Conservation (phyloP, 2,329 filamentous ascomycete species). For the Fusarium sororula region DNA sequence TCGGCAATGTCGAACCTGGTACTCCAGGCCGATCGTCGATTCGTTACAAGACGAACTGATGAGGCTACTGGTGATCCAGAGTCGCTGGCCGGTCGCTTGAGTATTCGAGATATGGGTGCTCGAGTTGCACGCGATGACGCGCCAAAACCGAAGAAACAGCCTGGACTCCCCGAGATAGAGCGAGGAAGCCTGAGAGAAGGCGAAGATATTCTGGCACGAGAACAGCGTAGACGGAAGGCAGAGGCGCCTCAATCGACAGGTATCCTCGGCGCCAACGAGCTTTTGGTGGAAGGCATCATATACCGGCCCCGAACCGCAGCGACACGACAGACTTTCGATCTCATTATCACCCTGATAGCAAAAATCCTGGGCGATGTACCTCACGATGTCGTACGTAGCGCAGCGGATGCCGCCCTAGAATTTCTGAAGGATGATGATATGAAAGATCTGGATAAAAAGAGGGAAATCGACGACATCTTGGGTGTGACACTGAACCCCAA, state of each 20-base stretch:
- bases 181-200: slow-evolving; percentile 81
- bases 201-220: slow-evolving; percentile 81
- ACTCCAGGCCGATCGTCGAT: slow-evolving; percentile 98
- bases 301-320: slow-evolving; percentile 92
- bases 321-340: slow-evolving; percentile 91
- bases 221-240: slow-evolving; percentile 87
- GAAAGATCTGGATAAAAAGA: slow-evolving; percentile 99
- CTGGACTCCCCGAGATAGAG: slow-evolving; percentile 74
- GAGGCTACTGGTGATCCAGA: slow-evolving; percentile 97
- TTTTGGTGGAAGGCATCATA: slow-evolving; percentile 87
- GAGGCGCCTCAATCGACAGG: slow-evolving; percentile 74
- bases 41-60: slow-evolving; percentile 90
- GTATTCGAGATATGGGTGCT: slow-evolving; percentile 93
- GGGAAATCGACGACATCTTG: slow-evolving; percentile 92
- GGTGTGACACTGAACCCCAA: slow-evolving; percentile 85
- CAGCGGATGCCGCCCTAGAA: slow-evolving; percentile 90
- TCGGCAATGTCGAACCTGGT: slow-evolving; percentile 99
- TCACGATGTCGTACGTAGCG: slow-evolving; percentile 90
- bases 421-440: slow-evolving; percentile 93
- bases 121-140: slow-evolving; percentile 81
- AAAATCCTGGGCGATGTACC: slow-evolving; percentile 91
- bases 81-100: slow-evolving; percentile 92
- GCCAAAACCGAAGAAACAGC: slow-evolving; percentile 81
- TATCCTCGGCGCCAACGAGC: slow-evolving; percentile 84
- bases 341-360: slow-evolving; percentile 91